phyloP scores from a whole-genome alignment of 768 basidiomycete species.

The Rhodotorula kratochvilovae region DNA sequence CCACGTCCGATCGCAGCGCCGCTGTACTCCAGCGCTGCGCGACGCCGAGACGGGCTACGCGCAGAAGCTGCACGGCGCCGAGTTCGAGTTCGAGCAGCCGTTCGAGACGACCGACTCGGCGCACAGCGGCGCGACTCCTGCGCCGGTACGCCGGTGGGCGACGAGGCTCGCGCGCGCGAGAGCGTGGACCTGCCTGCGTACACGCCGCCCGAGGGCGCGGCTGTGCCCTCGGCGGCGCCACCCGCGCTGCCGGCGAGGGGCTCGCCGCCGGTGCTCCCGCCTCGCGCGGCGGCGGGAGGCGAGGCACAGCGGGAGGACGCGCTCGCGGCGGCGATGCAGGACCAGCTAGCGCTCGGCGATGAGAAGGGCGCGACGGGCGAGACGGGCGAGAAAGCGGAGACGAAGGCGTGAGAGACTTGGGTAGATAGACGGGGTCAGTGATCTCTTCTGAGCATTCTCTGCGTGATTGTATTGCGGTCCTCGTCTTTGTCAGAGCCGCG shows the following conservation, averaged over 20 bases:
- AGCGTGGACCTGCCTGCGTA: background rate
- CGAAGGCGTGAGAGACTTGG: too few species aligned
- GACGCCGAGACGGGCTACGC: conserved; percentile 42
- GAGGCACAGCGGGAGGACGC: background rate
- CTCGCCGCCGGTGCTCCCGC: background rate
- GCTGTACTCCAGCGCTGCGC: conserved; percentile 30
- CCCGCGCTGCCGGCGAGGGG: background rate
- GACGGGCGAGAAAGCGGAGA: too few species aligned
- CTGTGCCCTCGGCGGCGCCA: background rate
- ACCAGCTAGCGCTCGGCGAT: background rate
- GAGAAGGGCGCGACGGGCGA: background rate
- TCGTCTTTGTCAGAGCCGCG: too few species aligned
- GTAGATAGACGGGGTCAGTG: too few species aligned
- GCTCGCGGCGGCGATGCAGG: background rate
- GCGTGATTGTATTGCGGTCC: too few species aligned
- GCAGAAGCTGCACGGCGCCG: conserved; percentile 25
- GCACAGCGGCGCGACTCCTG: background rate
- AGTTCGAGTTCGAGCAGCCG: conserved; percentile 17
- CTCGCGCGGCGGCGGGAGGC: background rate
- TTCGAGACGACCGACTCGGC: conserved; percentile 2
- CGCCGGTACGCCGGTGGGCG: background rate
- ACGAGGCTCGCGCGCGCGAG: background rate
- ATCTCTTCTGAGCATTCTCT: too few species aligned
- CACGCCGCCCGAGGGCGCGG: background rate
- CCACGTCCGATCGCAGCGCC: conserved; percentile 24